A percentile compares a stretch with the other conserved stretches of the same genome.
Conservation (phyloP, 2,329 filamentous ascomycete species). For the Pyricularia sp. region DNA sequence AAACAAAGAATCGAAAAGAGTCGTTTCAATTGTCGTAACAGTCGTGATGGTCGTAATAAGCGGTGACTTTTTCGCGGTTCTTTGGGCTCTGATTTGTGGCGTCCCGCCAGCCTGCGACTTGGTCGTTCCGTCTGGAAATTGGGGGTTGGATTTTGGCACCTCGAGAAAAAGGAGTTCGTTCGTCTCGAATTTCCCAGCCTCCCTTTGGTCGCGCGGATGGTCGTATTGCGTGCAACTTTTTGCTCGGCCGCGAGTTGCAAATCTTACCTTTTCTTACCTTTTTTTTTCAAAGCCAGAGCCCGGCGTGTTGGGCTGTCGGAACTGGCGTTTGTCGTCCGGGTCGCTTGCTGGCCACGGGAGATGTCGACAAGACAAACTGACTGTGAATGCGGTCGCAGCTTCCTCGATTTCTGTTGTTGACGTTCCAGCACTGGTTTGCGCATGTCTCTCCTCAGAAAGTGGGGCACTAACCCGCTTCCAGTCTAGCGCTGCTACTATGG, state of each 20-base stretch:
- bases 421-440: constrained; percentile 6
- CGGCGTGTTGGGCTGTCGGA: constrained; percentile 3
- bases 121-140: not conserved
- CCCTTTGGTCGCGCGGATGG: not conserved
- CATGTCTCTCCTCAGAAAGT: constrained; percentile 11
- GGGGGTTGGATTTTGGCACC: not conserved
- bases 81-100: not conserved
- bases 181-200: not conserved
- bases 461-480: constrained; percentile 11
- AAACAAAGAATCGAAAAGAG: not conserved
- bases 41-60: constrained; percentile 3
- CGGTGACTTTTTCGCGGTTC: not conserved
- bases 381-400: constrained; percentile 2
- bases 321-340: constrained; percentile 1
- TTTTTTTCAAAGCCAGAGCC: not conserved
- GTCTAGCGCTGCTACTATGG: constrained; percentile 12
- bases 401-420: constrained; percentile 7
- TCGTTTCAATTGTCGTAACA: constrained; percentile 1
- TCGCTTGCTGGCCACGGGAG: not conserved
- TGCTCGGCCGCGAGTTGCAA: not conserved
- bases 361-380: not conserved
- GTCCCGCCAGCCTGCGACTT: not conserved
- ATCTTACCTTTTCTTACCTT: not conserved
- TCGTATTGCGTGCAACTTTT: not conserved
- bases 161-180: not conserved